These are phyloP conservation scores for Monilinia aucupariae DNA, from an alignment of 2,329 filamentous ascomycete species.

Conservation along the genomic window DNA sequence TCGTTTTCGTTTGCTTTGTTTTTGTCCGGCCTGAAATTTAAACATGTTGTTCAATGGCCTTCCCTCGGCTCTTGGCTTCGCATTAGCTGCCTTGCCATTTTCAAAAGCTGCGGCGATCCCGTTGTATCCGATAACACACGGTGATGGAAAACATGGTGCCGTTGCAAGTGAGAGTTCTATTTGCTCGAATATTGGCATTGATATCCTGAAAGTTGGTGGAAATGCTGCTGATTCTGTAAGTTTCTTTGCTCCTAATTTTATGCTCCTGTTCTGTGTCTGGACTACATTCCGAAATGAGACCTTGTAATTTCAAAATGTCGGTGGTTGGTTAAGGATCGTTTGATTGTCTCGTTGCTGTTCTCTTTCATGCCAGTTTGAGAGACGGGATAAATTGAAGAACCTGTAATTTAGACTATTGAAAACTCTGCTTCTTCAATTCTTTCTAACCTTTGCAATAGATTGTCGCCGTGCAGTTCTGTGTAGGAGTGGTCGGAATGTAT, in stretches of 20 bases:
- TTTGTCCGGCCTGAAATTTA: background rate
- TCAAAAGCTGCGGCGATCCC: background rate
- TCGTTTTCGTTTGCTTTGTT: background rate
- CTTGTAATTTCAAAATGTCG: no score
- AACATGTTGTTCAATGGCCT: slow-evolving; percentile 2
- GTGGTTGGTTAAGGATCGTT: no score
- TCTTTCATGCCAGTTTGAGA: no score
- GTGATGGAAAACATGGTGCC: slow-evolving; percentile 44
- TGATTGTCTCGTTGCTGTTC: no score
- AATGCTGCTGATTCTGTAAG: slow-evolving; percentile 50
- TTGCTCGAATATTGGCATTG: slow-evolving; percentile 64
- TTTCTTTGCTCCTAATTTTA: background rate
- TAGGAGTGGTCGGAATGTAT: slow-evolving; percentile 50
- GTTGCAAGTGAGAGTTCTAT: slow-evolving; percentile 65
- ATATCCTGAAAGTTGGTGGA: slow-evolving; percentile 54
- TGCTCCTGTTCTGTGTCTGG: background rate
- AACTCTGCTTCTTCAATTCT: background rate
- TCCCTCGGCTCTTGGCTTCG: background rate
- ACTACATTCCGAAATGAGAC: no score
- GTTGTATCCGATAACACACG: background rate
- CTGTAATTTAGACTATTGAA: background rate
- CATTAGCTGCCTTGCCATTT: slow-evolving; percentile 4
- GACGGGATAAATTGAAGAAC: no score
- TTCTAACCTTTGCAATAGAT: slow-evolving; percentile 35
- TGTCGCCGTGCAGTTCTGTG: slow-evolving; percentile 48